These are phyloP conservation scores for Clavariopsis aquatica DNA, from an alignment of 495 filamentous ascomycete genomes.

Conservation along the genomic window DNA sequence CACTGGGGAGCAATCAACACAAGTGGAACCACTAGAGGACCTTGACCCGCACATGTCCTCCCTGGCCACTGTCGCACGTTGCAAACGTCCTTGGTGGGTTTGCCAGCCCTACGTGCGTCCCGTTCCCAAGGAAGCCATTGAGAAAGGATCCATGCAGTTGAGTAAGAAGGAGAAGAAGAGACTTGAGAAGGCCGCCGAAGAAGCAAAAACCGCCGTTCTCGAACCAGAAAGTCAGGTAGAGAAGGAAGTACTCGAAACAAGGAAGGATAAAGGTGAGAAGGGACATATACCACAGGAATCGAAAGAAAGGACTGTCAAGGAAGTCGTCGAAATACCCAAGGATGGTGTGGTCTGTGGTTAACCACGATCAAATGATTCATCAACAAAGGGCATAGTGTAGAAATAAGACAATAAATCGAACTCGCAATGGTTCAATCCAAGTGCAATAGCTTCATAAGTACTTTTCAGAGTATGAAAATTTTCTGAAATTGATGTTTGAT, in stretches of 20 bases:
- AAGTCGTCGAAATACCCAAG: slow-evolving; percentile 45
- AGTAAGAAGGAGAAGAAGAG: slow-evolving; percentile 58
- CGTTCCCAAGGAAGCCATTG: slow-evolving; percentile 82
- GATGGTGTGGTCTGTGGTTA: slow-evolving; percentile 51
- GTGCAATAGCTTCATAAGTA: too few relatives aligned
- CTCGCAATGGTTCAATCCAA: too few relatives aligned
- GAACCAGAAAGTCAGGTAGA: slow-evolving; percentile 23
- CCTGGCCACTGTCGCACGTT: slow-evolving; percentile 65
- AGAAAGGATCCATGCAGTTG: slow-evolving; percentile 71
- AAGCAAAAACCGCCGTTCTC: slow-evolving; percentile 36
- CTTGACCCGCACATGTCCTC: slow-evolving; percentile 55
- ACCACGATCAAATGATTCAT: too few relatives aligned
- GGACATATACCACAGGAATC: slow-evolving; percentile 25
- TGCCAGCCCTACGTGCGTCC: slow-evolving; percentile 90
- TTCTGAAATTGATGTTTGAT: too few relatives aligned
- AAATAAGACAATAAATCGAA: too few relatives aligned
- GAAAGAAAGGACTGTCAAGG: slow-evolving; percentile 34
- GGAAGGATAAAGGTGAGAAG: slow-evolving; percentile 22
- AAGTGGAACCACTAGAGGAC: slow-evolving; percentile 16
- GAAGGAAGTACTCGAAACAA: slow-evolving; percentile 8
- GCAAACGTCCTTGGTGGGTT: slow-evolving; percentile 84
- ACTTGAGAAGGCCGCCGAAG: slow-evolving; percentile 44
- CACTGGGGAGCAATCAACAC: neutral
- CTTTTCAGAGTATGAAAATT: too few relatives aligned
- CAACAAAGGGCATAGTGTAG: too few relatives aligned